Evolutionary conservation across 805 yeast species (phyloP).

Genomic region (Zygotorulaspora chibaensis): DNA sequence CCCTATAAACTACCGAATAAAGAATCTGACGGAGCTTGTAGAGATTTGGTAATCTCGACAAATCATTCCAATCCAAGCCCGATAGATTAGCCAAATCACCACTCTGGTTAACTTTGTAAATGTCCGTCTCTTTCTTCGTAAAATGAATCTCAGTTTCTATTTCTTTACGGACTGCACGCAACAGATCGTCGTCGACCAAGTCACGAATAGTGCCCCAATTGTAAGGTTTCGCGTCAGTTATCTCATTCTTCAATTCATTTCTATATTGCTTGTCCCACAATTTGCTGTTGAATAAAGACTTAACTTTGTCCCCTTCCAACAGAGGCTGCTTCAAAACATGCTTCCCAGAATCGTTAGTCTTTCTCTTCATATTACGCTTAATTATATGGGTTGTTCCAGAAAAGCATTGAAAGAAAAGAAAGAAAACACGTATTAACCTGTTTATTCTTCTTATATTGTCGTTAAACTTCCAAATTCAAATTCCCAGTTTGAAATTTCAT

Average conservation of each 20-base stretch:
- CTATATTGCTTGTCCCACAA: conserved; percentile 45
- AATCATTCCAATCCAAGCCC: conserved; percentile 74
- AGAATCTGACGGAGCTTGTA: conserved; percentile 80
- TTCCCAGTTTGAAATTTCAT: not conserved
- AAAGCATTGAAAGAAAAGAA: no score
- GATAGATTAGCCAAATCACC: conserved; percentile 91
- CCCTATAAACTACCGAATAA: conserved; percentile 81
- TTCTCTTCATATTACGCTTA: conserved; percentile 15
- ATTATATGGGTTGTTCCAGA: no score
- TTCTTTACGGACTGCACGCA: conserved; percentile 79
- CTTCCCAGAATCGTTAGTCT: conserved; percentile 8
- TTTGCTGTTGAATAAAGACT: conserved; percentile 43
- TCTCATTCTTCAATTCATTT: conserved; percentile 38
- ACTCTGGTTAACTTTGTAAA: conserved; percentile 84
- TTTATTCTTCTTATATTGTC: not conserved
- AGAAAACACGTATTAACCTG: not conserved
- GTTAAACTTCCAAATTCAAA: not conserved
- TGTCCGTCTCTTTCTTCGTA: conserved; percentile 94
- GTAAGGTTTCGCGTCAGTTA: conserved; percentile 67
- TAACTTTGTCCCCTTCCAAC: conserved; percentile 33
- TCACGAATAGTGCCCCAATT: conserved; percentile 82
- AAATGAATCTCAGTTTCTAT: conserved; percentile 80
- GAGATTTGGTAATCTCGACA: conserved; percentile 67
- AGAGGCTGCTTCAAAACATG: conserved; percentile 18
- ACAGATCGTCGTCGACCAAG: conserved; percentile 68